These are phyloP conservation scores for Trichoderma asperellum DNA, from an alignment of 2,329 filamentous ascomycete species.

Conservation along the genomic window DNA sequence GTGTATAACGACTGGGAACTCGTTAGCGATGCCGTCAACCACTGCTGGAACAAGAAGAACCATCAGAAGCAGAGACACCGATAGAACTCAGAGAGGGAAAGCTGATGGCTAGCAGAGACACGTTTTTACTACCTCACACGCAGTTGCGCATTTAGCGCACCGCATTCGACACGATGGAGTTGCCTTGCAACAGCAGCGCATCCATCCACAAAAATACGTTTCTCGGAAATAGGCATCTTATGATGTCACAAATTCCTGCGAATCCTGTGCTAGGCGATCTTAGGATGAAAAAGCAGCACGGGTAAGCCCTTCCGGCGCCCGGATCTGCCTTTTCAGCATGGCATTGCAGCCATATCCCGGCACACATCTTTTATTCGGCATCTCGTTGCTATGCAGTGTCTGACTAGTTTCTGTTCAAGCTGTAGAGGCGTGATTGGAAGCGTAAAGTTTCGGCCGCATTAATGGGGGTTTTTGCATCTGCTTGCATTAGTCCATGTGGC, in stretches of 20 bases:
- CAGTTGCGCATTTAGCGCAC: constrained; percentile 20
- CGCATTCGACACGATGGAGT: constrained; percentile 28
- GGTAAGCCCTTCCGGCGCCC: neutral
- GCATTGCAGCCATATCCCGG: neutral
- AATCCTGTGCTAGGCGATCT: constrained; percentile 28
- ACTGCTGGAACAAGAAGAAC: constrained; percentile 54
- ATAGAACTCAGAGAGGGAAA: constrained; percentile 4
- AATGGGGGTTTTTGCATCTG: constrained; percentile 19
- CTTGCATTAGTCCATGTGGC: constrained; percentile 27
- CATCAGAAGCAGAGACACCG: constrained; percentile 40
- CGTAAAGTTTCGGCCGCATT: constrained; percentile 3
- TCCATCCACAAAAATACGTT: constrained; percentile 40
- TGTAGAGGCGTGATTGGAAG: neutral
- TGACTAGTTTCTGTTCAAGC: neutral
- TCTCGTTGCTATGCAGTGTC: constrained; percentile 3
- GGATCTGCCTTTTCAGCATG: neutral
- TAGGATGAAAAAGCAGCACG: constrained; percentile 1
- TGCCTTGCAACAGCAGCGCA: constrained; percentile 28
- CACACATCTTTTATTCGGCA: constrained; percentile 1
- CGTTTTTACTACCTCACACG: constrained; percentile 27
- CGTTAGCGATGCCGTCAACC: constrained; percentile 52
- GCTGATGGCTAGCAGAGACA: constrained; percentile 27
- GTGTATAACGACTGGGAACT: constrained; percentile 45
- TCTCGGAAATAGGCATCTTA: constrained; percentile 29
- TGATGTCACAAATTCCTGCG: constrained; percentile 29